A percentile compares a stretch with the other conserved stretches of the same genome.
These are phyloP conservation scores for Phytophthora brassicae DNA, from an alignment of 352 stramenopile species.

Conservation along the genomic window DNA sequence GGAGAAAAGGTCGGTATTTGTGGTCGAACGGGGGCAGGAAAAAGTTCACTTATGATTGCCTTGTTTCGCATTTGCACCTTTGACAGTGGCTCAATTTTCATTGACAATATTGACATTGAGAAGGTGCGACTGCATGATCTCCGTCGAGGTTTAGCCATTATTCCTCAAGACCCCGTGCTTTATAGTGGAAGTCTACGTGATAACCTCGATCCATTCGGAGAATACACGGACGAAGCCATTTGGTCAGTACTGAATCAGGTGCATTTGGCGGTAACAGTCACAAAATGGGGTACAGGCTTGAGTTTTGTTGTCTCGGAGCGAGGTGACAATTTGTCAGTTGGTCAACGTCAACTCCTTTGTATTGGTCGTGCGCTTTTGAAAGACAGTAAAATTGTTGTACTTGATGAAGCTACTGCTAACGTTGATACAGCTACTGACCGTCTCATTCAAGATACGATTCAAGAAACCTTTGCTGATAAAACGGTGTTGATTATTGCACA, in stretches of 20 bases:
- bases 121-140: constrained; percentile 29
- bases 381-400: too few relatives aligned
- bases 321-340: too few relatives aligned
- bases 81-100: constrained; percentile 63
- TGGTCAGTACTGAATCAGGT: constrained; percentile 41
- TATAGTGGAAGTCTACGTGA: too few relatives aligned
- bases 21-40: constrained; percentile 23
- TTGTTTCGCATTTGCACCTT: constrained; percentile 28
- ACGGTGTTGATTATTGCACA: constrained; percentile 65
- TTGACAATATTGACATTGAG: constrained; percentile 84
- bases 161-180: constrained; percentile 90
- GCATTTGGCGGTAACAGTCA: constrained; percentile 34
- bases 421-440: too few relatives aligned
- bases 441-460: too few relatives aligned
- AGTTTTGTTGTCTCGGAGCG: too few relatives aligned
- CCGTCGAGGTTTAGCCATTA: constrained; percentile 40
- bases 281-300: too few relatives aligned
- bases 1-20: constrained; percentile 24
- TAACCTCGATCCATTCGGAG: constrained; percentile 24
- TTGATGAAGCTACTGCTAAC: too few relatives aligned
- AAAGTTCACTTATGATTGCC: constrained; percentile 25
- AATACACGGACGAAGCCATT: constrained; percentile 70
- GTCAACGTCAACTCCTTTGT: too few relatives aligned
- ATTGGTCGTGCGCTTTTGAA: too few relatives aligned
- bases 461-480: constrained; percentile 76